Evolutionary conservation across 1,284 basidiomycete genomes (phyloP).

Genomic region (Stereum hirsutum): DNA sequence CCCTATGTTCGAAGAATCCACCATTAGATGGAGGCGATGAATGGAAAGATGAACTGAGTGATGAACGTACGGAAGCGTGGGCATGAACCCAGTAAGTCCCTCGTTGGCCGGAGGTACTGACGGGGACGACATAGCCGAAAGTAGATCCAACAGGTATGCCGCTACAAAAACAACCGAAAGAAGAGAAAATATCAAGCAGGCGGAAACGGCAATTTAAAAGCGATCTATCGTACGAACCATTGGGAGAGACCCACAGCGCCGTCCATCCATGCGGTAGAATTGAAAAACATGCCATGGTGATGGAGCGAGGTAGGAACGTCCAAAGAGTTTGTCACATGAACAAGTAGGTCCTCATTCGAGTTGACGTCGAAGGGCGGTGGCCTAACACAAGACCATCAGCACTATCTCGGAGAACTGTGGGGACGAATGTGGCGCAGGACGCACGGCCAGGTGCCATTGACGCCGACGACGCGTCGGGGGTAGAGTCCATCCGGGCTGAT

Average conservation of each 20-base stretch:
- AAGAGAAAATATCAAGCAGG: background rate
- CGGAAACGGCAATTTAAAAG: background rate
- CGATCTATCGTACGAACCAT: constrained; percentile 62
- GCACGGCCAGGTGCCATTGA: constrained; percentile 90
- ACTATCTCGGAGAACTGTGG: background rate
- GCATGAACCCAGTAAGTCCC: constrained; percentile 91
- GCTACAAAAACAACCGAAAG: constrained; percentile 37
- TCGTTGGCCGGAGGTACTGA: constrained; percentile 61
- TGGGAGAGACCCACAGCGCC: constrained; percentile 79
- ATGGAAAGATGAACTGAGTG: background rate
- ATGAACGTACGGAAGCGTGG: constrained; percentile 40
- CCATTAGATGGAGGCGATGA: constrained; percentile 8
- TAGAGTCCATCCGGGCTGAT: constrained; percentile 72
- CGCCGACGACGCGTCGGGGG: constrained; percentile 71
- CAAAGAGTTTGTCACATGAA: constrained; percentile 73
- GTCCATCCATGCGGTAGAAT: constrained; percentile 79
- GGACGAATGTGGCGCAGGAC: constrained; percentile 23
- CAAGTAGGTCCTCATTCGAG: constrained; percentile 60
- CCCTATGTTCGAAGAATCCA: too few species aligned
- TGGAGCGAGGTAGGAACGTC: constrained; percentile 60
- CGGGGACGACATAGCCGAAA: constrained; percentile 78
- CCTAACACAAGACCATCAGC: constrained; percentile 34
- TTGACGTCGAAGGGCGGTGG: constrained; percentile 75
- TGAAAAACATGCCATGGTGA: constrained; percentile 93
- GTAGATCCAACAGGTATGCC: constrained; percentile 74